Evolutionary conservation across 306 rosid genomes (phyloP), one percentile per base, ranked within the genome.

Genomic region (Cicer arietinum): DNA sequence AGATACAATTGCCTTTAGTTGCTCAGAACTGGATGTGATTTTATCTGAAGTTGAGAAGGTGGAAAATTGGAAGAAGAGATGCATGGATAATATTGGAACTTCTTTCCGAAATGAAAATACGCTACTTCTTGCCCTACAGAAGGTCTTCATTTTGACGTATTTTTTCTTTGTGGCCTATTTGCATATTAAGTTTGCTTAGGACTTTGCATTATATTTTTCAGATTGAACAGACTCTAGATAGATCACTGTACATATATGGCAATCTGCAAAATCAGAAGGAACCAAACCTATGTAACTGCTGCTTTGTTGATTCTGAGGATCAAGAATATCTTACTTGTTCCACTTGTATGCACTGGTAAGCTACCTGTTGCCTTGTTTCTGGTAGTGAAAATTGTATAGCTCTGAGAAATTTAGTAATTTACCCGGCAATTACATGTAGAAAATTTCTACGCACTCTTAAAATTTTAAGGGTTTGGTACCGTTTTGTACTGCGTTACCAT

Each of bases 11-110:
- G 94, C 94, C 79, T 90, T 94, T 70, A 45, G 74, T 80, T 94
- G 97, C 81, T 30, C 88, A 25, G 97, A 91, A 77, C 89, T 88
- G 41, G 85, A 90, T 70, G 69, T 79, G 82, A 76, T 94, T 61
- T 76, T 82, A 67, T 91, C 88, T 78, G 90, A 88, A 85, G 96
- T 90, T 83, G 92, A 77, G 75, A 91, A 84, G 90, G 90, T 94
- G 84, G 94, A 91, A 79, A 87, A 79, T 84, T 94, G 98, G 98
- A 86, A 84, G 84, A 84, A 79, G 77, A 82, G 53, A 73, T 91
- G 97, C 86, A 75, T 76, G 64, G 79, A 71, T 44, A 68, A 74
- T 50, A 64, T 87, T 47, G 88, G 86, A 71, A 75, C 73, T 43
- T 22, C 69, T 58, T 60, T 81, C 82, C 86, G 79, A 73, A 93